Percentiles rank a stretch among this genome's conserved stretches.
Evolutionary conservation across 1,284 basidiomycete species (phyloP).

Genomic region (Blastosporella zonata): DNA sequence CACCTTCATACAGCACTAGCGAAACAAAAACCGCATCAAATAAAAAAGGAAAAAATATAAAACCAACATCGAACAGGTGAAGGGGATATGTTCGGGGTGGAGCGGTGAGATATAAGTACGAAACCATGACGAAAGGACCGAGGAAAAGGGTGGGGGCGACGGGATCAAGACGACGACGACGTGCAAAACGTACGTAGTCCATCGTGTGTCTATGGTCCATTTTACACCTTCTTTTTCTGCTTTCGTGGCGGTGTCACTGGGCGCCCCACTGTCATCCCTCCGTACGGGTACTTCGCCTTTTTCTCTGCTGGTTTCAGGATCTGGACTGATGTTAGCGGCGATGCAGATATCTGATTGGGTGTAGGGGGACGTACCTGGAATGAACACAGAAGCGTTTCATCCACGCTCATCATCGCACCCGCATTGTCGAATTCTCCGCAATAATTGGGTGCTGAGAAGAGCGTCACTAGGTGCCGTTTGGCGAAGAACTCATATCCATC

Average conservation of each 20-base stretch:
- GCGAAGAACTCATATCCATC: conserved; percentile 98
- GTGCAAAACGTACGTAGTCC: conserved; percentile 19
- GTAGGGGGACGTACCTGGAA: conserved; percentile 81
- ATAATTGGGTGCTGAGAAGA: conserved; percentile 98
- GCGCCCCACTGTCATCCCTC: conserved; percentile 75
- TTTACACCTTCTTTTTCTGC: conserved; percentile 83
- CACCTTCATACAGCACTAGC: conserved; percentile 21
- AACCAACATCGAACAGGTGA: conserved; percentile 16
- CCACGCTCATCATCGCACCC: conserved; percentile 99
- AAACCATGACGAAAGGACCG: conserved; percentile 8
- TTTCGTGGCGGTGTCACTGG: conserved; percentile 81
- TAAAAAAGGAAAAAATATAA: conserved; percentile 22
- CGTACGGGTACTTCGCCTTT: conserved; percentile 91
- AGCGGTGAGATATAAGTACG: conserved; percentile 12
- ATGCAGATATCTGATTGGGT: neutral
- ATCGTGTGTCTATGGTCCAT: conserved; percentile 42
- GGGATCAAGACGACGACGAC: conserved; percentile 15
- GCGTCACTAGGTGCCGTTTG: conserved; percentile 93
- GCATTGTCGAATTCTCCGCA: conserved; percentile 99
- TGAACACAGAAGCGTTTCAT: conserved; percentile 95
- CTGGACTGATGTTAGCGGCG: conserved; percentile 37
- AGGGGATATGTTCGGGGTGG: conserved; percentile 11
- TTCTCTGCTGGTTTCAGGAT: conserved; percentile 99
- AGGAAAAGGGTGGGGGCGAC: neutral
- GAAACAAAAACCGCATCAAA: conserved; percentile 21